Percentiles rank a stretch among this genome's conserved stretches.
phyloP scores from a whole-genome alignment of 2,329 filamentous ascomycete genomes.

The Shiraia sp. region DNA sequence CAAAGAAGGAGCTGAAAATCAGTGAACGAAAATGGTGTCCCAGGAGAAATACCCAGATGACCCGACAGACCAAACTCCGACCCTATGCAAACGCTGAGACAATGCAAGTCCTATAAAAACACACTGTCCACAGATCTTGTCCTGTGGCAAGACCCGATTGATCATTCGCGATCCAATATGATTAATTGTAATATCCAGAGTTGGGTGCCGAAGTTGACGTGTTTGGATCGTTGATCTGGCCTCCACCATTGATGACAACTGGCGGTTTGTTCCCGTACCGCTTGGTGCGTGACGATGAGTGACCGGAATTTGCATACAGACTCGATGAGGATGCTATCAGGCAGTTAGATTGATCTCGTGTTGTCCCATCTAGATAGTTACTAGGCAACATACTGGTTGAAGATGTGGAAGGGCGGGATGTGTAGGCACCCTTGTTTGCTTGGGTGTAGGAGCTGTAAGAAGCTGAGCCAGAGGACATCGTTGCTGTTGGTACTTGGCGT shows the following conservation, averaged over 20 bases:
- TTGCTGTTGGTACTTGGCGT: slow-evolving; percentile 17
- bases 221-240: slow-evolving; percentile 32
- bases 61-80: background rate
- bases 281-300: slow-evolving; percentile 22
- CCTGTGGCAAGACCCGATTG: too few species aligned
- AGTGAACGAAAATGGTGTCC: too few species aligned
- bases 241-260: slow-evolving; percentile 36
- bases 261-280: slow-evolving; percentile 34
- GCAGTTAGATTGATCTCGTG: slow-evolving; percentile 8
- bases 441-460: slow-evolving; percentile 30
- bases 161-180: too few species aligned
- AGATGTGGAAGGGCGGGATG: slow-evolving; percentile 28
- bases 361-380: background rate
- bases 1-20: background rate
- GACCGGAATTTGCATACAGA: slow-evolving; percentile 28
- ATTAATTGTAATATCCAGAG: slow-evolving; percentile 37
- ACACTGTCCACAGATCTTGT: too few species aligned
- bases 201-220: slow-evolving; percentile 33
- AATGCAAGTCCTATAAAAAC: too few species aligned
- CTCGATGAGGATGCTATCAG: slow-evolving; percentile 24
- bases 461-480: slow-evolving; percentile 29
- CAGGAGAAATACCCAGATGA: background rate
- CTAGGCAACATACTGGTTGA: slow-evolving; percentile 26
- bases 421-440: slow-evolving; percentile 23
- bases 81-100: background rate